phyloP scores from a whole-genome alignment of 306 rosid genomes.

The Rosa multiflora region DNA sequence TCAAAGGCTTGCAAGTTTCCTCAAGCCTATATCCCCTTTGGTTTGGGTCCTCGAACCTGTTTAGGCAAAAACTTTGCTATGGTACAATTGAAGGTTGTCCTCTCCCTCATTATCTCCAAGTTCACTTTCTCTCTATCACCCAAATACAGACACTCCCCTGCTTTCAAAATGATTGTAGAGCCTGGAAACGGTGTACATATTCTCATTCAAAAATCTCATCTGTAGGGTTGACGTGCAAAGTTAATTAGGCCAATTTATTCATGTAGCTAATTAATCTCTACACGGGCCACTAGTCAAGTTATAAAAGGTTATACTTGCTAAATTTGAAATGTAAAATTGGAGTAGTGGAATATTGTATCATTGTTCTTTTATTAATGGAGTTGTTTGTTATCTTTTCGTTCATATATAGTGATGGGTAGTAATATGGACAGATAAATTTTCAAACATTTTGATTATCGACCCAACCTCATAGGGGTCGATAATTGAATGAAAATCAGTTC shows the following conservation, averaged over 20 bases:
- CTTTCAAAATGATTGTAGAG: constrained; percentile 75
- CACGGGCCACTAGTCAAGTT: background rate
- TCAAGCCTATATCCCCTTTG: constrained; percentile 76
- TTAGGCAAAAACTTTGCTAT: constrained; percentile 84
- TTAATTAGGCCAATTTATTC: background rate
- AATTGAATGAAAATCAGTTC: too few species aligned
- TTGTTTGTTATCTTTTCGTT: background rate
- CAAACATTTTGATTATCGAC: too few species aligned
- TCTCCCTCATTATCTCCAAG: constrained; percentile 43
- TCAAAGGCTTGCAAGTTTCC: constrained; percentile 71
- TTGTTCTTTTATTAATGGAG: background rate
- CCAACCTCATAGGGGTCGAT: too few species aligned
- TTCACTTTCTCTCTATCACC: constrained; percentile 71
- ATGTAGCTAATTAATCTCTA: background rate
- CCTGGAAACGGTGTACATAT: constrained; percentile 70
- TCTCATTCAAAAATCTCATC: constrained; percentile 35
- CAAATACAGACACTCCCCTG: constrained; percentile 66
- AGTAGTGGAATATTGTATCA: background rate
- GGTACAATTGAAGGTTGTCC: constrained; percentile 62
- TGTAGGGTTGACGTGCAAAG: background rate
- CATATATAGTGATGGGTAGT: too few species aligned
- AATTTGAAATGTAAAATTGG: background rate
- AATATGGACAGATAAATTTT: too few species aligned
- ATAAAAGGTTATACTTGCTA: background rate
- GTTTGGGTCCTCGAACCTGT: constrained; percentile 74